Evolutionary conservation across 2,329 filamentous ascomycete genomes (phyloP).

Genomic region (Hypoxylon sp.): DNA sequence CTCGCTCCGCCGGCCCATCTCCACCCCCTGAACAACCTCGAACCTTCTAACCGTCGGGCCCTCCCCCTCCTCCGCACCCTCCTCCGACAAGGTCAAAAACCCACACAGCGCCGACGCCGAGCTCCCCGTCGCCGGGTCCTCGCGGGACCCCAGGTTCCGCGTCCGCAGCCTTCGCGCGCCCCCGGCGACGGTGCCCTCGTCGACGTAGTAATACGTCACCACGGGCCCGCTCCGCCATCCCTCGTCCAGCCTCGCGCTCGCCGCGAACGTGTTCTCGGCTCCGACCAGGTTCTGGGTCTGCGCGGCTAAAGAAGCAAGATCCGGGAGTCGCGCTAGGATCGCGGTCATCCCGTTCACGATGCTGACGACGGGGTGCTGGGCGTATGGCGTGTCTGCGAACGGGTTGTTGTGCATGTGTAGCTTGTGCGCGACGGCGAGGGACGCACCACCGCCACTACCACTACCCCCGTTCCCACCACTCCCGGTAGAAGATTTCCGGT

Average conservation of each 20-base stretch:
- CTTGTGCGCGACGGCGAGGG: constrained; percentile 72
- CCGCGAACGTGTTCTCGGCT: constrained; percentile 39
- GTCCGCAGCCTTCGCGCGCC: constrained; percentile 56
- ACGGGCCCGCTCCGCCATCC: constrained; percentile 63
- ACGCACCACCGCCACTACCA: too few species aligned
- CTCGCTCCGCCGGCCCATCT: constrained; percentile 66
- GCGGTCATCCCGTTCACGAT: constrained; percentile 79
- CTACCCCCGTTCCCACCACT: too few species aligned
- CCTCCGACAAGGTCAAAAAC: constrained; percentile 57
- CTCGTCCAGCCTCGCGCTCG: constrained; percentile 53
- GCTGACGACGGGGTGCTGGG: constrained; percentile 59
- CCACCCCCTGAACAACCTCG: constrained; percentile 68
- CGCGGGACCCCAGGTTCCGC: constrained; percentile 62
- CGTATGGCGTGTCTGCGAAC: constrained; percentile 44
- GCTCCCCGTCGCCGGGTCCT: constrained; percentile 69
- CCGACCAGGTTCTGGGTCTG: constrained; percentile 48
- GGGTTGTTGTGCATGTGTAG: constrained; percentile 64
- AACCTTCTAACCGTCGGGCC: constrained; percentile 51
- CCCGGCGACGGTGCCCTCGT: constrained; percentile 44
- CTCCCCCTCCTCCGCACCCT: constrained; percentile 46
- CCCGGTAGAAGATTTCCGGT: too few species aligned
- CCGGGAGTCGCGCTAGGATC: constrained; percentile 66
- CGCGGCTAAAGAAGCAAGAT: constrained; percentile 63
- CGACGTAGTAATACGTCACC: constrained; percentile 66
- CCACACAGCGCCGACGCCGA: constrained; percentile 64